Base-by-base conservation (phyloP, 768 basidiomycete species). In the Baorangia bicolor region DNA sequence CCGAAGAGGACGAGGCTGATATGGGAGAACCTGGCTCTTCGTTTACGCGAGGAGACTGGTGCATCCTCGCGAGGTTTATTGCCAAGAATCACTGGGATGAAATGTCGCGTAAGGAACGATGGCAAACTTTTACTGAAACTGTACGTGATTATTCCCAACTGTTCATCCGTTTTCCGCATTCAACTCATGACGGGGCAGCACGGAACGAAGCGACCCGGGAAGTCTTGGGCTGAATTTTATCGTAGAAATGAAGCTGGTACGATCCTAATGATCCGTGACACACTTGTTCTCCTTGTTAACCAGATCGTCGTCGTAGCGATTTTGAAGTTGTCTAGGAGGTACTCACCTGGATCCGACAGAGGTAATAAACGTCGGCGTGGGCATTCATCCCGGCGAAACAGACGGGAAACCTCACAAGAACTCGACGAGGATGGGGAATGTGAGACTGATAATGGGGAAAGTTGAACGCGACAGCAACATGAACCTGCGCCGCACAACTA, bases 191-290 rank as follows among this genome's bases (percentile, higher is more conserved):
- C n/a, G 35, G 28, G 48, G 8, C 42, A 88, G 86, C 76, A 80
- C 64, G 80, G 80, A 63, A 69, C 65, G 16, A 61, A 58, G 31
- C 75, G 87, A 57, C 74, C 81, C 34, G 65, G 68, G 4, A 85
- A 81, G 61, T 76, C 84, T 8, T 88, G 86, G 86, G 76, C 72
- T 20, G 84, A 86, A 64, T 83, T 79, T 59, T 85, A 81, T 61
- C 76, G 84, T 30, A 74, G 72, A 55, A 72, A 83, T 57, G 79
- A 83, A 66, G 46, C 65, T 55, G 70, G 87, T 85, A 48, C 38
- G 72, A 69, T 39, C 59, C n/a, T 16, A 40, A 50, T n/a, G 34
- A 38, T 52, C 25, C 25, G 7, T 51, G n/a, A 21, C n/a, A 30
- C 13, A 10, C 39, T 14, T 39, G 31, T 49, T 49, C 34, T 34